Evolutionary conservation across 305 asterid species (phyloP).

Genomic region (Fraxinus ornus): DNA sequence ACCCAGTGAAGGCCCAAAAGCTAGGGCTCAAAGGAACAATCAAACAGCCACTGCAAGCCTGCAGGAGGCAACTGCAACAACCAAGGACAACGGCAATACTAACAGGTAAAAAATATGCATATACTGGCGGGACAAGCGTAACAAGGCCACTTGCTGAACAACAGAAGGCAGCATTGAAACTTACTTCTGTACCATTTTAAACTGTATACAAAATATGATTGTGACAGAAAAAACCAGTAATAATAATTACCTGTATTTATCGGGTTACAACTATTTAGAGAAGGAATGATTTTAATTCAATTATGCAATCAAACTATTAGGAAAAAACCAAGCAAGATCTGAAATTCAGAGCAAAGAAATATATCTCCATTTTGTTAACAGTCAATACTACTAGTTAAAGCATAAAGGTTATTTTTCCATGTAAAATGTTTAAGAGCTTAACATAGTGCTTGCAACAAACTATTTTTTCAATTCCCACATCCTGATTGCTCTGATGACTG

Average conservation of each 20-base stretch:
- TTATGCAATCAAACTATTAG: background rate
- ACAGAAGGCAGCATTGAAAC: background rate
- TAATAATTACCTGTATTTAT: background rate
- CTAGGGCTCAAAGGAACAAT: background rate
- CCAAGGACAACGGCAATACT: background rate
- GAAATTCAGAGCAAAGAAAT: background rate
- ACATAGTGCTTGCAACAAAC: background rate
- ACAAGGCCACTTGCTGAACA: background rate
- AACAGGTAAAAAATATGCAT: background rate
- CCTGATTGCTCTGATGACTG: slow-evolving; percentile 14
- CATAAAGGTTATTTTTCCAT: background rate
- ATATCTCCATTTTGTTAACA: background rate
- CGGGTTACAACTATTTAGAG: background rate
- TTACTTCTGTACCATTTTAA: background rate
- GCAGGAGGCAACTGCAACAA: background rate
- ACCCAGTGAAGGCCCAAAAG: background rate
- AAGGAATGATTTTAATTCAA: background rate
- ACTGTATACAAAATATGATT: background rate
- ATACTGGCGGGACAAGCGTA: background rate
- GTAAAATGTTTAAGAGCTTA: background rate
- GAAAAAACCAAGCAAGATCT: background rate
- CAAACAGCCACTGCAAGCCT: background rate
- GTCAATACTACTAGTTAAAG: slow-evolving; percentile 1
- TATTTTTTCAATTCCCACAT: background rate
- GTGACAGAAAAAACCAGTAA: background rate